Base-by-base conservation (phyloP, 805 yeast genomes). In the Candida methanosorbosa region DNA sequence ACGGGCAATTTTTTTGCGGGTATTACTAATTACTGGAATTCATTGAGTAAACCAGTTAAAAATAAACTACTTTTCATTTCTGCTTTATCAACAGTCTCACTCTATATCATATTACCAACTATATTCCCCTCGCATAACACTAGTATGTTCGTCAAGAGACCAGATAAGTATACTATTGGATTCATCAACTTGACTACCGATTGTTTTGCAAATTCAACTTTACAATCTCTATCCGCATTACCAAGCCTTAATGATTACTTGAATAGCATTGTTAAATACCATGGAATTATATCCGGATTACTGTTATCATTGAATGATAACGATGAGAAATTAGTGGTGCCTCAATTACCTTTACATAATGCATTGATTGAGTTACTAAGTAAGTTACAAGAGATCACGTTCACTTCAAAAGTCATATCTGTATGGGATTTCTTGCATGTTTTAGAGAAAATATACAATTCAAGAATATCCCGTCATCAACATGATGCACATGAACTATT, bases 401-500 rank as follows among this genome's bases (percentile, higher is more conserved):
- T 66, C 33, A 48, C 70, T 1, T 56, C 78, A 1, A 65, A 71
- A 36, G 67, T 78, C 8, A 58, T 78, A 5, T 75, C 88, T 0
- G 87, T 85, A 1, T 81, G 94, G 88, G 79, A 84, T 1, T 70
- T 88, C 32, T 60, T 90, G 15, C 79, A 70, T 34, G 78, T 75
- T 9, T 58, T 92, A 33, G 97, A 90, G 49, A 56, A 55, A 9
- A 77, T 82, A 13, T 82, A 79, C 58, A 72, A 77, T 36, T 78
- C 88, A 4, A 75, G 73, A 43, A 78, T 92, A 19, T 78, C 94
- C 2, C 63, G 81, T 24, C 74, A 73, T 30, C 98, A 92, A 55
- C 95, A 90, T 50, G 98, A 90, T 60, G 96, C 97, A 0, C 97
- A 92, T 48, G 98, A 90, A 50, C 66, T 92, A 42, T 71, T 90